Evolutionary conservation across 2,329 filamentous ascomycete species (phyloP).

Genomic region (Aspergillus japonicus): DNA sequence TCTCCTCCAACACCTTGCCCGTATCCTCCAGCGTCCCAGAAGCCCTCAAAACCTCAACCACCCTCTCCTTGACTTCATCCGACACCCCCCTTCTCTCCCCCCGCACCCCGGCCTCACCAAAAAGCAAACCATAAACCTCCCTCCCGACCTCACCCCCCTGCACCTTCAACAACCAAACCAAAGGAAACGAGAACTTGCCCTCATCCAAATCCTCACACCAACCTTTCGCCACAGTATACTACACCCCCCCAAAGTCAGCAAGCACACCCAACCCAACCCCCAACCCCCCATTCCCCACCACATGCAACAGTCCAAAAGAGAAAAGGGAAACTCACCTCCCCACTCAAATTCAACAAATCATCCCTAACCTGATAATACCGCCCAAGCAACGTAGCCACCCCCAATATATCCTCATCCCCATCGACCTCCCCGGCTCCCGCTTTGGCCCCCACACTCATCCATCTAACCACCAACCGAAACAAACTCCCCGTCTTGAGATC

Average conservation of each 20-base stretch:
- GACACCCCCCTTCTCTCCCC: background rate
- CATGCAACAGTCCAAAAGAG: background rate
- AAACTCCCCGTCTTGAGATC: conserved; percentile 27
- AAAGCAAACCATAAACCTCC: background rate
- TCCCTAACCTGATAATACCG: conserved; percentile 31
- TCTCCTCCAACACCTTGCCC: background rate
- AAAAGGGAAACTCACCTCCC: conserved; percentile 14
- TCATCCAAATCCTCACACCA: conserved; percentile 46
- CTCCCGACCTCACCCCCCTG: background rate
- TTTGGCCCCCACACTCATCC: conserved; percentile 10
- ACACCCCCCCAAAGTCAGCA: background rate
- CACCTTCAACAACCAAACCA: conserved; percentile 11
- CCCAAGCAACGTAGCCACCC: conserved; percentile 21
- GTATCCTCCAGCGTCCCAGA: conserved; percentile 1
- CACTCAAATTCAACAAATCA: conserved; percentile 29
- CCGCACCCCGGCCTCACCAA: too few species aligned
- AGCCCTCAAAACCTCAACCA: conserved; percentile 5
- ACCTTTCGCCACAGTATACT: conserved; percentile 42
- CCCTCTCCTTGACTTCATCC: background rate
- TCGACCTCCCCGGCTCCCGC: background rate
- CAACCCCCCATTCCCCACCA: too few species aligned
- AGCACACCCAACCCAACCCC: too few species aligned
- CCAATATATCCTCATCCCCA: background rate
- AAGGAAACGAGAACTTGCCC: conserved; percentile 43
- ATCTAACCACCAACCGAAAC: conserved; percentile 21